phyloP scores from a whole-genome alignment of 2,329 filamentous ascomycete species.

The Calonectria ilicicola region DNA sequence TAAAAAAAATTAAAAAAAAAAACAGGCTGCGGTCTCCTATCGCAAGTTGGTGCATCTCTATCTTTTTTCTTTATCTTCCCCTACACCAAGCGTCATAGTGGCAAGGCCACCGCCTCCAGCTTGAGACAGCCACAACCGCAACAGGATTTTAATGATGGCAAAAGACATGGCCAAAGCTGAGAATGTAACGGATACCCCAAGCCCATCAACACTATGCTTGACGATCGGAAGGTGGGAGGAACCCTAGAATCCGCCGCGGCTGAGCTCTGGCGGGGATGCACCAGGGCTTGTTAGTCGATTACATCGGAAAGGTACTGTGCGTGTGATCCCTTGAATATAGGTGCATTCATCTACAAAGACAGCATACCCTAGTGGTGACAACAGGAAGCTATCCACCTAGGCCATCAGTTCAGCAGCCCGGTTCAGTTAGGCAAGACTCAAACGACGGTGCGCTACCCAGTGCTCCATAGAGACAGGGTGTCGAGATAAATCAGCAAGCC shows the following conservation, averaged over 20 bases:
- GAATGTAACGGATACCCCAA: constrained; percentile 36
- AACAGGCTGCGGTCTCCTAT: no score
- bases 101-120: constrained; percentile 24
- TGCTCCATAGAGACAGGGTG: background rate
- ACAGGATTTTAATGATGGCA: constrained; percentile 29
- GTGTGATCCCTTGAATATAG: background rate
- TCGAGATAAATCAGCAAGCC: background rate
- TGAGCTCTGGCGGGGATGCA: constrained; percentile 20
- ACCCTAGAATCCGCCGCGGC: constrained; percentile 18
- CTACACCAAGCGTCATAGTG: no score
- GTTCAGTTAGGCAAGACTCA: background rate
- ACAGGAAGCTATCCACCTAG: background rate
- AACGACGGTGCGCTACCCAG: background rate
- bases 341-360: background rate
- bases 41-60: no score
- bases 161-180: constrained; percentile 33
- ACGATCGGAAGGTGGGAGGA: constrained; percentile 31
- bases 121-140: constrained; percentile 37
- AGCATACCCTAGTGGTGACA: background rate
- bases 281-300: background rate
- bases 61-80: no score
- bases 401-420: background rate
- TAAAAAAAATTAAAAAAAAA: no score
- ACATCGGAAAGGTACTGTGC: background rate
- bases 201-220: constrained; percentile 8